Percentiles rank a stretch among this genome's conserved stretches.
These are phyloP conservation scores for Alternaria ethzedia DNA, from an alignment of 2,329 filamentous ascomycete species.

Conservation along the genomic window DNA sequence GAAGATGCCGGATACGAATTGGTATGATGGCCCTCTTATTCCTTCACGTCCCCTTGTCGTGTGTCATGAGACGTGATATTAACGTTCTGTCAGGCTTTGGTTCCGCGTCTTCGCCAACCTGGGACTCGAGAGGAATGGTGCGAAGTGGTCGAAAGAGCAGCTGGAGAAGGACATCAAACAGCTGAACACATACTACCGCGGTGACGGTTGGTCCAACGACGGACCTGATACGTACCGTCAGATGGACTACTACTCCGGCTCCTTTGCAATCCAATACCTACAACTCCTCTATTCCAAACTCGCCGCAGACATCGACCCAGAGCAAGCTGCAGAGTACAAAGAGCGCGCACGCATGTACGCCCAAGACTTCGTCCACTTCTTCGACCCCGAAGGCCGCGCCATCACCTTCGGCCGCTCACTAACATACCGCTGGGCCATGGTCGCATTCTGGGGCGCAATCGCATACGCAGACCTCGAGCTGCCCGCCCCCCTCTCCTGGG, in stretches of 20 bases:
- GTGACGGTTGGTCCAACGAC: slow-evolving; percentile 82
- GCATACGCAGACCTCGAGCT: slow-evolving; percentile 78
- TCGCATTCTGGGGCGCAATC: slow-evolving; percentile 80
- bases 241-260: slow-evolving; percentile 86
- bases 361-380: slow-evolving; percentile 76
- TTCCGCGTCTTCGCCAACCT: slow-evolving; percentile 85
- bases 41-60: neutral
- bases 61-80: slow-evolving; percentile 12
- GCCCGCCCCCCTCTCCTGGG: slow-evolving; percentile 75
- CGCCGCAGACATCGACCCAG: slow-evolving; percentile 68
- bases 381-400: slow-evolving; percentile 71
- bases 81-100: slow-evolving; percentile 68
- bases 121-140: slow-evolving; percentile 76
- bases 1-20: slow-evolving; percentile 72
- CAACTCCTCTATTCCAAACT: slow-evolving; percentile 79
- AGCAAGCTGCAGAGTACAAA: slow-evolving; percentile 72
- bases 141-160: slow-evolving; percentile 70
- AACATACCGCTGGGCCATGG: slow-evolving; percentile 84
- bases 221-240: slow-evolving; percentile 79
- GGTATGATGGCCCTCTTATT: slow-evolving; percentile 45
- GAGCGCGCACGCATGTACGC: slow-evolving; percentile 70
- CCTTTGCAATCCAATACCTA: slow-evolving; percentile 81
- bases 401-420: slow-evolving; percentile 80
- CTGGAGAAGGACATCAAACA: slow-evolving; percentile 79
- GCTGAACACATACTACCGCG: slow-evolving; percentile 81